Base-by-base conservation (phyloP, 345 rosid genomes). In the Streptanthus diversifolius region DNA sequence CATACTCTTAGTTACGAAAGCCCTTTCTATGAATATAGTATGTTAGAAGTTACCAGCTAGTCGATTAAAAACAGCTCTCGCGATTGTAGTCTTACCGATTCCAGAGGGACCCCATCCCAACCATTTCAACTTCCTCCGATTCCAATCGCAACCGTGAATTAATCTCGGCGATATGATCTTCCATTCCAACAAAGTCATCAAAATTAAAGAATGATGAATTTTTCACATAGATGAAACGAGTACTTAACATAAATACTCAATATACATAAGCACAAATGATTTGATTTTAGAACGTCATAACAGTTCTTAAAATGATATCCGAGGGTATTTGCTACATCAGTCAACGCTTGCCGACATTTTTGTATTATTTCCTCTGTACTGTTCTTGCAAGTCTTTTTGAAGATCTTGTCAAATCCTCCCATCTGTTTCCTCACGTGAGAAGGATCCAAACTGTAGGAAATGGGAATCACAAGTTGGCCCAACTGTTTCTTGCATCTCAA, bases 391-490 rank as follows among this genome's bases (percentile, higher is more conserved):
- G 76, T 49, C 47, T 49, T 7, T 10, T 17, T 0, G 48, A 73
- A 66, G 2, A 3, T 15, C 32, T 65, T 18, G 5, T 59, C 77
- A 25, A 73, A 73, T 0, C 9, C 6, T 4, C 72, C 77, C 3
- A n/a, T 22, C 7, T 73, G 72, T n/a, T 65, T 65, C 11, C 72
- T 67, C 2, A 73, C 66, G 25, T 57, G 22, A 0, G 59, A 73
- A 5, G 72, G 77, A 55, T 73, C 72, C 19, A 73, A 27, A 15
- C 33, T 2, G 13, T 75, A 75, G 40, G 68, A 75, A 52, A 75
- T 17, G 0, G 79, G 67, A 1, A 73, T 63, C 8, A 73, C 22
- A 1, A 27, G 2, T 3, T 61, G 75, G 8, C 68, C 75, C 2
- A 1, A 44, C 7, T 19, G 45, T 22, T 70, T 9, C 17, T 32